Percentiles rank a stretch among this genome's conserved stretches.
Conservation (phyloP, 2,329 filamentous ascomycete genomes). For the Ceratocystis destructans region DNA sequence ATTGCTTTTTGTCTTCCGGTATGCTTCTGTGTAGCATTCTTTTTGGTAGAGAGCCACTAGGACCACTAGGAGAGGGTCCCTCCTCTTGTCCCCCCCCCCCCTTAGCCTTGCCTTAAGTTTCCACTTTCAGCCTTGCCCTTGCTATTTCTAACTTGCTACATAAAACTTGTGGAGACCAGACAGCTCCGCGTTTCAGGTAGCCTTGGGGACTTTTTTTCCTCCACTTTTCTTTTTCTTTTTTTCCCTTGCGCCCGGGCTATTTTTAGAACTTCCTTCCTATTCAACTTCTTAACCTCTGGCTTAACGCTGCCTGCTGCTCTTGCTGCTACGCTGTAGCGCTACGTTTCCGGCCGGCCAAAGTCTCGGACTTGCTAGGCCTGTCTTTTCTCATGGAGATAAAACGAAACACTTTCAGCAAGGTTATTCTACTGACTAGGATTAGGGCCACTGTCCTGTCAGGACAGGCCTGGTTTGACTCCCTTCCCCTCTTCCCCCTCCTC, state of each 20-base stretch:
- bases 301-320: too few species aligned
- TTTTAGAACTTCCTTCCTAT: not conserved
- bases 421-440: not conserved
- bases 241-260: too few species aligned
- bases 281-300: not conserved
- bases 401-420: not conserved
- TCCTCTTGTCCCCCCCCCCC: not conserved
- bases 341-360: not conserved
- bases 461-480: not conserved
- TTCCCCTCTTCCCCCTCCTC: not conserved
- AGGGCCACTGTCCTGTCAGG: not conserved
- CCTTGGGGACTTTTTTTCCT: not conserved
- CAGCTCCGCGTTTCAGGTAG: constrained; percentile 11
- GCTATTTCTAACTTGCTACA: not conserved
- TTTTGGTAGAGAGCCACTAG: not conserved
- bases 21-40: not conserved
- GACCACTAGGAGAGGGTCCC: not conserved
- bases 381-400: not conserved
- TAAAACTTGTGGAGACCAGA: not conserved
- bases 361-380: not conserved
- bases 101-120: not conserved
- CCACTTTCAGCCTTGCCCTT: not conserved
- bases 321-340: not conserved
- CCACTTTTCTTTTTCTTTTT: not conserved
- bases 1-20: not conserved